These are phyloP conservation scores for Physcia stellaris DNA, from an alignment of 495 filamentous ascomycete genomes.

Conservation along the genomic window DNA sequence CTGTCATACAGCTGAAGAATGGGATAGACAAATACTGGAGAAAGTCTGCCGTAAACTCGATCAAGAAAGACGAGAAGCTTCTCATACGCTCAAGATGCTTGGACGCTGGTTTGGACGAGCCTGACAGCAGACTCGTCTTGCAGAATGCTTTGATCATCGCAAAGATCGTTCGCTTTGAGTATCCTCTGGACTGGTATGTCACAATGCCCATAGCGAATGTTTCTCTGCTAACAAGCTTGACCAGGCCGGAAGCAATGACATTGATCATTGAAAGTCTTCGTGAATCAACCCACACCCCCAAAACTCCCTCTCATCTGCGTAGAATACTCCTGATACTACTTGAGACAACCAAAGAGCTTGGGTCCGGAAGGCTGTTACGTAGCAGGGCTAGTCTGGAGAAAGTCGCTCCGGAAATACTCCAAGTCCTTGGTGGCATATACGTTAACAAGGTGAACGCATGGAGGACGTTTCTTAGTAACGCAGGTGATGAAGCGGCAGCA, in stretches of 20 bases:
- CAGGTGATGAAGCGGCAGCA: conserved; percentile 39
- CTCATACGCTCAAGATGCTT: conserved; percentile 60
- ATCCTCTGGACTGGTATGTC: conserved; percentile 62
- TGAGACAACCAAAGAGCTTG: conserved; percentile 78
- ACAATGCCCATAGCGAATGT: background rate
- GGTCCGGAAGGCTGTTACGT: conserved; percentile 57
- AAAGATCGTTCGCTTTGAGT: conserved; percentile 81
- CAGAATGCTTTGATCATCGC: conserved; percentile 79
- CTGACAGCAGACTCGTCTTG: conserved; percentile 55
- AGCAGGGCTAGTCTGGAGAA: conserved; percentile 60
- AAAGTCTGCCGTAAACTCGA: conserved; percentile 52
- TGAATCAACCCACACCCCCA: conserved; percentile 27
- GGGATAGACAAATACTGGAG: conserved; percentile 93
- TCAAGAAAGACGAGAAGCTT: conserved; percentile 59
- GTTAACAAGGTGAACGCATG: conserved; percentile 57
- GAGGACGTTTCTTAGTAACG: conserved; percentile 43
- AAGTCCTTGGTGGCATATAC: conserved; percentile 65
- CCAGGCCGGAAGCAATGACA: conserved; percentile 36
- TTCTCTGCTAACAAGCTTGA: background rate
- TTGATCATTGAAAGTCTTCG: conserved; percentile 48
- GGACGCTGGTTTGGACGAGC: conserved; percentile 58
- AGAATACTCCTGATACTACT: conserved; percentile 65
- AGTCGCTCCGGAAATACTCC: conserved; percentile 65
- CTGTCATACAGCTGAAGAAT: conserved; percentile 89
- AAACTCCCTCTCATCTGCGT: conserved; percentile 43